These are phyloP conservation scores for Tylopilus rubrobrunneus DNA, from an alignment of 768 basidiomycete genomes.

Conservation along the genomic window DNA sequence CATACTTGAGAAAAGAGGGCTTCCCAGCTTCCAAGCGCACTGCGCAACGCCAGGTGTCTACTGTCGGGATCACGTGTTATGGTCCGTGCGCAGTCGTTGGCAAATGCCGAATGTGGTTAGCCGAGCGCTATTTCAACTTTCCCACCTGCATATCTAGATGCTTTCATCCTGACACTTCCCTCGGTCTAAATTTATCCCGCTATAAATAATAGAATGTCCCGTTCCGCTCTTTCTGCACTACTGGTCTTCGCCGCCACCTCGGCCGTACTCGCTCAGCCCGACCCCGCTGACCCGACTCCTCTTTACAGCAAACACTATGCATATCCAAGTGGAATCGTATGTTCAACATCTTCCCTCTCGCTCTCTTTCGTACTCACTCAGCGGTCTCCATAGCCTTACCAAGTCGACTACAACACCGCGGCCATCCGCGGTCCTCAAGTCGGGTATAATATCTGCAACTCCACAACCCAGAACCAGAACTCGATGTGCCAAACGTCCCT, in stretches of 20 bases:
- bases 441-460: constrained; percentile 69
- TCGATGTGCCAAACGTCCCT: constrained; percentile 71
- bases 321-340: constrained; percentile 43
- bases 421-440: constrained; percentile 51
- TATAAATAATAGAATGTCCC: constrained; percentile 29
- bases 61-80: constrained; percentile 29
- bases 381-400: constrained; percentile 39
- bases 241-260: constrained; percentile 32
- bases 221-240: constrained; percentile 38
- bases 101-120: not conserved
- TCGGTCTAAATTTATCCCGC: not conserved
- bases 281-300: constrained; percentile 43
- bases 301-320: constrained; percentile 44
- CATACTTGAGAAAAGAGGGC: too few species aligned
- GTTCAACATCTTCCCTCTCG: constrained; percentile 3
- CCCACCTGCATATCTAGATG: not conserved
- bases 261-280: constrained; percentile 30
- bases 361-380: not conserved
- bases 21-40: too few species aligned
- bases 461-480: constrained; percentile 54
- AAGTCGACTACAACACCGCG: constrained; percentile 39
- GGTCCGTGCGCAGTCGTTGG: constrained; percentile 17
- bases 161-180: not conserved
- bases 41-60: too few species aligned
- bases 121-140: constrained; percentile 22